These are phyloP conservation scores for Westerdykella aurantiaca DNA, from an alignment of 2,329 filamentous ascomycete genomes.

Conservation along the genomic window DNA sequence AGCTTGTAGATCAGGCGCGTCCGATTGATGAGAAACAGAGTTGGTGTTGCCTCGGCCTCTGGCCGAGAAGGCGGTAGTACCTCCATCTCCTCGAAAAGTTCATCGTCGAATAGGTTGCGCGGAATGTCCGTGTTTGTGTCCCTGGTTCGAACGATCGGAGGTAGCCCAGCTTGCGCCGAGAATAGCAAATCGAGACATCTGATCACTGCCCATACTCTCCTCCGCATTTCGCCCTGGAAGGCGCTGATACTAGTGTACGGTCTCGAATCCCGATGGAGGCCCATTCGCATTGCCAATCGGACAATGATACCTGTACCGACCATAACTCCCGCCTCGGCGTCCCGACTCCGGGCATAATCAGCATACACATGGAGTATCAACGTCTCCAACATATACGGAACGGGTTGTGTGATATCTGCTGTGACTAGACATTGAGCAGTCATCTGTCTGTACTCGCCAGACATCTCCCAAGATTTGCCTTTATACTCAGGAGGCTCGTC, in stretches of 20 bases:
- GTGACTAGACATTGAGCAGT: slow-evolving; percentile 73
- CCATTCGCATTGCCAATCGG: slow-evolving; percentile 63
- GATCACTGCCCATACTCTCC: slow-evolving; percentile 61
- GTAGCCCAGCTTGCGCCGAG: slow-evolving; percentile 62
- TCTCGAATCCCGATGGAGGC: slow-evolving; percentile 71
- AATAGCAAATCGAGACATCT: slow-evolving; percentile 70
- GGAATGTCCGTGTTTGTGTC: slow-evolving; percentile 72
- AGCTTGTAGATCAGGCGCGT: slow-evolving; percentile 62
- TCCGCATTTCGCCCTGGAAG: slow-evolving; percentile 68
- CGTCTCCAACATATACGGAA: slow-evolving; percentile 71
- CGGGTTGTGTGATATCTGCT: slow-evolving; percentile 70
- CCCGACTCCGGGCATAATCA: slow-evolving; percentile 67
- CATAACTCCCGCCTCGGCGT: slow-evolving; percentile 64
- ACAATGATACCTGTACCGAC: slow-evolving; percentile 56
- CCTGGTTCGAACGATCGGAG: slow-evolving; percentile 63
- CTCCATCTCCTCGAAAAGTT: slow-evolving; percentile 65
- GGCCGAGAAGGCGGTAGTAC: slow-evolving; percentile 62
- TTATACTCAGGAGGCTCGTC: slow-evolving; percentile 76
- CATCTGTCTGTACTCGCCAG: slow-evolving; percentile 57
- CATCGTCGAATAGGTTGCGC: slow-evolving; percentile 74
- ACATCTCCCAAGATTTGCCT: slow-evolving; percentile 52
- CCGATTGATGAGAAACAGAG: slow-evolving; percentile 74
- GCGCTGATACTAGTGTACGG: slow-evolving; percentile 67
- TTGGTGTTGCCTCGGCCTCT: slow-evolving; percentile 64
- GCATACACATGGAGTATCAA: slow-evolving; percentile 70